phyloP scores from a whole-genome alignment of 768 basidiomycete species.

The Russula emetica region DNA sequence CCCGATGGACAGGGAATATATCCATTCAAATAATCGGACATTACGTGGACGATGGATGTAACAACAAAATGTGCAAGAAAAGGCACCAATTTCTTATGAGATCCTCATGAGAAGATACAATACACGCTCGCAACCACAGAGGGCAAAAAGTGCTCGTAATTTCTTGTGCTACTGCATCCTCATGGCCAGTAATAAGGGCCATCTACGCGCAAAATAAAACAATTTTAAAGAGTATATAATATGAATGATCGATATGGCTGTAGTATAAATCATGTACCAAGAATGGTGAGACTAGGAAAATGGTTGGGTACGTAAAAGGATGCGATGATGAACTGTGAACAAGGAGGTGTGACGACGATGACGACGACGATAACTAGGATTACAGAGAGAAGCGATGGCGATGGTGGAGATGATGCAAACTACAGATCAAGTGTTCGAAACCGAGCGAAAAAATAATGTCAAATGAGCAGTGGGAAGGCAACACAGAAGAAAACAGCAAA shows the following conservation, averaged over 20 bases:
- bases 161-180: neutral
- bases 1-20: too few species aligned
- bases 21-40: neutral
- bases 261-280: slow-evolving; percentile 5
- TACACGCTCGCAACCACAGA: too few species aligned
- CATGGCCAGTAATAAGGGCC: neutral
- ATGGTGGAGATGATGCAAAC: neutral
- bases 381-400: slow-evolving; percentile 10
- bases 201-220: neutral
- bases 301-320: neutral
- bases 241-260: slow-evolving; percentile 6
- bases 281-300: neutral
- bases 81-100: neutral
- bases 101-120: too few species aligned
- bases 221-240: neutral
- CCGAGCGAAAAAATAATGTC: neutral
- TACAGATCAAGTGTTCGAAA: neutral
- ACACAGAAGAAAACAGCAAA: neutral
- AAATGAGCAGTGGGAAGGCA: slow-evolving; percentile 5
- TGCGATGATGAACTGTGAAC: neutral
- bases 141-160: neutral
- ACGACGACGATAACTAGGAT: neutral
- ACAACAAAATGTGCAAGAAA: neutral
- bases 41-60: neutral
- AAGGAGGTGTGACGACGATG: neutral